These are phyloP conservation scores for Catharanthus roseus DNA, from an alignment of 257 asterid genomes.

Conservation along the genomic window DNA sequence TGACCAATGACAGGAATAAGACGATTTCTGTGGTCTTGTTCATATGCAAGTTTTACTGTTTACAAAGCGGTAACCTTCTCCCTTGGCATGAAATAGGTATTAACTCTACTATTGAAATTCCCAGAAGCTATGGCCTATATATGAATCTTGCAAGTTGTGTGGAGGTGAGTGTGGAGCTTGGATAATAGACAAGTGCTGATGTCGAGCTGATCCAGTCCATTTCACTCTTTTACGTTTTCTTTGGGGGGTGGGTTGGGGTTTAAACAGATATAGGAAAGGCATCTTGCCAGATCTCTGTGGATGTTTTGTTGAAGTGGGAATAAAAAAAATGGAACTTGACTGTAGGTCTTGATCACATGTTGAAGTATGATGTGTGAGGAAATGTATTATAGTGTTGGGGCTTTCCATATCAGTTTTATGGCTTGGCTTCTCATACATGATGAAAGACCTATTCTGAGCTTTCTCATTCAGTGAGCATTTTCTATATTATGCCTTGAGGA, in stretches of 20 bases:
- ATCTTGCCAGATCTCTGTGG: background rate
- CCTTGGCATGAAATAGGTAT: background rate
- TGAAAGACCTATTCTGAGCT: background rate
- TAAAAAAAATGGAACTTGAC: background rate
- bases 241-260: background rate
- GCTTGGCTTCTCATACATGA: background rate
- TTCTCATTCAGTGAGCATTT: too few species aligned
- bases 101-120: too few species aligned
- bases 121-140: background rate
- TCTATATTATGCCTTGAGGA: too few species aligned
- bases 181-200: background rate
- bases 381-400: background rate
- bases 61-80: background rate
- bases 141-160: background rate
- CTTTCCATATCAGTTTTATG: background rate
- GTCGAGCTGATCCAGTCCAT: too few species aligned
- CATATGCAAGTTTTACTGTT: background rate
- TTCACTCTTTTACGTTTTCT: background rate
- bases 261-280: background rate
- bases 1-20: background rate
- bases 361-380: background rate
- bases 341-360: background rate
- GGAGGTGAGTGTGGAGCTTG: background rate
- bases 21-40: too few species aligned
- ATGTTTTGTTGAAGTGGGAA: background rate